Conservation (phyloP, 2,329 filamentous ascomycete genomes). For the Zymoseptoria tritici region DNA sequence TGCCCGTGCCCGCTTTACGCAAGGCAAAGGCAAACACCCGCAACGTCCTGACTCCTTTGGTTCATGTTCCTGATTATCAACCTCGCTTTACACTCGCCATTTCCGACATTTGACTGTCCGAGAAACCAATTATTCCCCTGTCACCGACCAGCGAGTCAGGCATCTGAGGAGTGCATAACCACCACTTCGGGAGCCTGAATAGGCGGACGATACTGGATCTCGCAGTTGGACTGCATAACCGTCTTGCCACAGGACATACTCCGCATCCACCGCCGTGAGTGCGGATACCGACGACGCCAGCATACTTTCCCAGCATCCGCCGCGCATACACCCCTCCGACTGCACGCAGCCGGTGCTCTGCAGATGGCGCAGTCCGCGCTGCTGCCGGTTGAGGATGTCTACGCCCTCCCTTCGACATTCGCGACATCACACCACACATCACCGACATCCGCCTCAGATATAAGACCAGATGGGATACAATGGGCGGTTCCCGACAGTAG, state of each 20-base stretch:
- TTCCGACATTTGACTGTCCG: background rate
- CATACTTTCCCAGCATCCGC: background rate
- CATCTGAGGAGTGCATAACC: background rate
- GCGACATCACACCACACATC: slow-evolving; percentile 12
- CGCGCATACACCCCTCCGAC: background rate
- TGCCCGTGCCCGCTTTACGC: background rate
- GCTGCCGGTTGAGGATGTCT: slow-evolving; percentile 9
- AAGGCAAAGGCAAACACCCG: background rate
- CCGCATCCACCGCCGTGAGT: background rate
- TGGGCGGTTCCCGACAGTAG: background rate
- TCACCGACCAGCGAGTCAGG: background rate
- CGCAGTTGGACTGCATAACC: background rate
- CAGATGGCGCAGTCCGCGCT: slow-evolving; percentile 23
- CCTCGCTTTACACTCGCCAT: background rate
- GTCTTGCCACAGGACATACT: background rate
- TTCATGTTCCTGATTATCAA: background rate
- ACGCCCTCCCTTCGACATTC: slow-evolving; percentile 8
- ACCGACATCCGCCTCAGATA: slow-evolving; percentile 7
- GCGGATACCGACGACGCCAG: background rate
- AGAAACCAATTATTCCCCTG: background rate
- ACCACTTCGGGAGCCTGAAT: background rate
- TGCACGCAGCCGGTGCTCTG: background rate
- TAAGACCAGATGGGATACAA: background rate
- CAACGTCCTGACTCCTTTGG: background rate
- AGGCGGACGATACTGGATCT: background rate